Percentiles rank a stretch among this genome's conserved stretches.
These are phyloP conservation scores for Chrysosphaeria jannelii DNA, from an alignment of 2,329 filamentous ascomycete species.

Conservation along the genomic window DNA sequence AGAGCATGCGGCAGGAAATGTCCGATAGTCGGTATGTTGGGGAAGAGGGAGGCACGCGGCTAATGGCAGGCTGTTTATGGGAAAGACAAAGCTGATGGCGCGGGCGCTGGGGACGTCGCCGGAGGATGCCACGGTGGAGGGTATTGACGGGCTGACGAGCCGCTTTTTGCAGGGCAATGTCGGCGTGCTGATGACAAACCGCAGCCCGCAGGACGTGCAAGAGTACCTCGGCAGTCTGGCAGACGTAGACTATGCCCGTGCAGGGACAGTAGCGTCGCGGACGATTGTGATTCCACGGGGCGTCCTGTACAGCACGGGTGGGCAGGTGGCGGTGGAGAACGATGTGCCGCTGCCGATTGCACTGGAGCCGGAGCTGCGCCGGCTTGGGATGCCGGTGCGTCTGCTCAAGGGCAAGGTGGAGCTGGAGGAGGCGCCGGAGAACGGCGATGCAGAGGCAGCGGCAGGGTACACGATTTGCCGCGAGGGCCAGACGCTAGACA, in stretches of 20 bases:
- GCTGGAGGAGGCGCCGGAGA: slow-evolving; percentile 17
- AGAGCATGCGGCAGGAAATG: slow-evolving; percentile 64
- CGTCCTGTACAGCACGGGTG: slow-evolving; percentile 50
- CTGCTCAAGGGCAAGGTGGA: slow-evolving; percentile 72
- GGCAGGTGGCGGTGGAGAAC: slow-evolving; percentile 48
- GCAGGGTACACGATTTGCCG: slow-evolving; percentile 50
- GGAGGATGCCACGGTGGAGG: slow-evolving; percentile 53
- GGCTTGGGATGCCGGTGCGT: slow-evolving; percentile 66
- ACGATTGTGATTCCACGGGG: slow-evolving; percentile 58
- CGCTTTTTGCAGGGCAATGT: slow-evolving; percentile 40
- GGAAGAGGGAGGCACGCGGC: not conserved
- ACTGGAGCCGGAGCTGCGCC: slow-evolving; percentile 68
- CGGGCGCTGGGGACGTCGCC: slow-evolving; percentile 60
- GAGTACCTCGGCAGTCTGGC: slow-evolving; percentile 42
- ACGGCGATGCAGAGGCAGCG: slow-evolving; percentile 14
- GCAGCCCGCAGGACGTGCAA: slow-evolving; percentile 28
- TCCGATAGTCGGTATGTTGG: slow-evolving; percentile 43
- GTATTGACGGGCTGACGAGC: slow-evolving; percentile 36
- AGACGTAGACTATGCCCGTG: slow-evolving; percentile 71
- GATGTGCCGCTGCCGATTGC: slow-evolving; percentile 71
- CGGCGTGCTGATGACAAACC: slow-evolving; percentile 72
- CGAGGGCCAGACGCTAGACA: slow-evolving; percentile 62
- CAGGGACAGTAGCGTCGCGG: slow-evolving; percentile 45
- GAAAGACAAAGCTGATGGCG: slow-evolving; percentile 97
- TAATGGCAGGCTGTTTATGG: slow-evolving; percentile 61